Base-by-base conservation (phyloP, 202 grass and related monocot species). In the Panicum hallii region DNA sequence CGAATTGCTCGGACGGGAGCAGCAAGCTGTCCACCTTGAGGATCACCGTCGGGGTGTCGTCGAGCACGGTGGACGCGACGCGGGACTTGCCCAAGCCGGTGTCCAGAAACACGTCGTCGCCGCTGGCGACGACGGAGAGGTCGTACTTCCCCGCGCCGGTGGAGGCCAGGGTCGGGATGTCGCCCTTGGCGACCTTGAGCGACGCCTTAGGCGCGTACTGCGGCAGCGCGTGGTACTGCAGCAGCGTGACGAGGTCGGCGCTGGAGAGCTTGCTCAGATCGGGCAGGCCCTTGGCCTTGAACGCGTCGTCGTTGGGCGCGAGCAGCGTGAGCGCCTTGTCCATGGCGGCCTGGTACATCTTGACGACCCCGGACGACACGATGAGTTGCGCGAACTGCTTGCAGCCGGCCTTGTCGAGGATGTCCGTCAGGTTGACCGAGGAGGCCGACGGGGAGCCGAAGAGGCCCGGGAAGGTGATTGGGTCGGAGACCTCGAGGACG, bases 351-450 rank as follows among this genome's bases (percentile, higher is more conserved):
- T 96, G 88, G 84, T 97, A 99, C 82, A 88, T 85, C 84, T 85
- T 91, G 58, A 99, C 49, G 43, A 99, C 91, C 47, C 97, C 97
- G 79, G 97, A 96, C n/a, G 90, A 85, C 1, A 78, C 60, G 72
- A 99, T 81, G 44, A 99, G 93, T 7, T 75, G 75, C 38, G 97
- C 90, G 50, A 99, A 99, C 63, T 72, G 88, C 87, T 99, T 99
- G 88, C 97, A 99, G 8, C 93, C 97, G n/a, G 93, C 97, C 79
- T 99, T 97, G 76, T 97, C 97, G 41, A 99, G 90, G 10, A 99
- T 63, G 36, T 77, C 90, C 22, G 93, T 99, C 84, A 99, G 79
- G 87, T 99, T 99, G 48, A 44, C 78, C 15, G 91, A 91, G 48
- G 90, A 34, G 4, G 86, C 79, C 1, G 96, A 94, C 2, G 91